These are phyloP conservation scores for Mikania micrantha DNA, from an alignment of 129 eudicot genomes.

Conservation along the genomic window DNA sequence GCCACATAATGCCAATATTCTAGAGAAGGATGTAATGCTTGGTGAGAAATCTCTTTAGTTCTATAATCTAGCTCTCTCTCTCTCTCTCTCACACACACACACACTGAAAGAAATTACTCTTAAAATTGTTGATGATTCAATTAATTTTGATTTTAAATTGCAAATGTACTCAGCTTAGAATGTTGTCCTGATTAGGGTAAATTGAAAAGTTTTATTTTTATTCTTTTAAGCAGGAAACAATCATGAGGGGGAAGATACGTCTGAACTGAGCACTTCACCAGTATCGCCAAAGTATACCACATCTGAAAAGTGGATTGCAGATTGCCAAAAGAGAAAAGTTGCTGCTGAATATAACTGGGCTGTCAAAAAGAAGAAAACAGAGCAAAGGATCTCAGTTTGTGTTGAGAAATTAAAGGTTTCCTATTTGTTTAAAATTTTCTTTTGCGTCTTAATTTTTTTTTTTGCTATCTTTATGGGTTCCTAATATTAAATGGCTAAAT, in stretches of 20 bases:
- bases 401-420: constrained; percentile 80
- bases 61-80: constrained; percentile 6
- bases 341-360: constrained; percentile 53
- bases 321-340: constrained; percentile 66
- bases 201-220: constrained; percentile 16
- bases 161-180: constrained; percentile 18
- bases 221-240: constrained; percentile 31
- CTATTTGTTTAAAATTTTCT: background rate
- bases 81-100: background rate
- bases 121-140: background rate
- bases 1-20: constrained; percentile 35
- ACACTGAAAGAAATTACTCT: background rate
- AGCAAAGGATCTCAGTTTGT: constrained; percentile 63
- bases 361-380: constrained; percentile 68
- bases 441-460: background rate
- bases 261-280: constrained; percentile 31
- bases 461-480: background rate
- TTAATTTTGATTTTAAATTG: background rate
- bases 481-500: too few relatives aligned
- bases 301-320: constrained; percentile 77
- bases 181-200: constrained; percentile 10
- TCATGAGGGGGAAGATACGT: constrained; percentile 43
- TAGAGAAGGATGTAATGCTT: constrained; percentile 29
- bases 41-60: constrained; percentile 38
- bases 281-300: constrained; percentile 65